phyloP scores from a whole-genome alignment of 352 stramenopile genomes.

The Phytophthora cactorum region DNA sequence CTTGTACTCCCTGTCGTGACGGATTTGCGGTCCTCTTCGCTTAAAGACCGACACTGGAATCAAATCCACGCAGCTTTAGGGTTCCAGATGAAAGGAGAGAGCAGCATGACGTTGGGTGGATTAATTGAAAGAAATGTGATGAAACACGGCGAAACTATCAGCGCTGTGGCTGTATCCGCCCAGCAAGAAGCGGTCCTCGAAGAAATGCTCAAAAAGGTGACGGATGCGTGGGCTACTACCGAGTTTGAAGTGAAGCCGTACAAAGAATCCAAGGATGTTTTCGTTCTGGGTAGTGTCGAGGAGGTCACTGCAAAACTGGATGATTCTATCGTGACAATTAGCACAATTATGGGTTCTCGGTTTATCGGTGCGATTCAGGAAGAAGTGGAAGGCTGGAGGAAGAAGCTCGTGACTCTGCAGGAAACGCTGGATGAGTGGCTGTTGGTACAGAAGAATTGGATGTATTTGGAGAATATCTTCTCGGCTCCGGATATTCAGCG shows the following conservation, averaged over 20 bases:
- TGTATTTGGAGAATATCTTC: conserved; percentile 91
- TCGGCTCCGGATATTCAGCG: conserved; percentile 91
- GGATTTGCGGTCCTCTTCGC: conserved; percentile 65
- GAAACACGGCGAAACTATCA: conserved; percentile 88
- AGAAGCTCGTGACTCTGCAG: conserved; percentile 83
- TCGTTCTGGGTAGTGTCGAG: conserved; percentile 92
- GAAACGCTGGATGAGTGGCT: conserved; percentile 91
- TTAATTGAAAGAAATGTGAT: conserved; percentile 91
- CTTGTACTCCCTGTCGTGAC: conserved; percentile 81
- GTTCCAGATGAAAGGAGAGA: conserved; percentile 89
- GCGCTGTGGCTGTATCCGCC: conserved; percentile 80
- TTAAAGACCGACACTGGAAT: conserved; percentile 82
- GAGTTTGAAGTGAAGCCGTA: conserved; percentile 94
- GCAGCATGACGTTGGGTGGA: conserved; percentile 80
- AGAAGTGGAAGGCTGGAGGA: conserved; percentile 90
- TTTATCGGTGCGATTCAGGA: conserved; percentile 92
- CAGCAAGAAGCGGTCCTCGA: conserved; percentile 93
- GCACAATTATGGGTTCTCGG: conserved; percentile 91
- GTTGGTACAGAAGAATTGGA: conserved; percentile 90
- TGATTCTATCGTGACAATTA: conserved; percentile 94
- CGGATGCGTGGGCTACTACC: conserved; percentile 83
- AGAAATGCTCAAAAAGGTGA: conserved; percentile 95
- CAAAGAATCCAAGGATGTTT: conserved; percentile 94
- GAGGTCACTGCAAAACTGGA: conserved; percentile 92
- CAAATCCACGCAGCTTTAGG: conserved; percentile 83